Percentiles rank a stretch among this genome's conserved stretches.
Conservation (phyloP, 257 asterid genomes). For the Plectranthus barbatus region DNA sequence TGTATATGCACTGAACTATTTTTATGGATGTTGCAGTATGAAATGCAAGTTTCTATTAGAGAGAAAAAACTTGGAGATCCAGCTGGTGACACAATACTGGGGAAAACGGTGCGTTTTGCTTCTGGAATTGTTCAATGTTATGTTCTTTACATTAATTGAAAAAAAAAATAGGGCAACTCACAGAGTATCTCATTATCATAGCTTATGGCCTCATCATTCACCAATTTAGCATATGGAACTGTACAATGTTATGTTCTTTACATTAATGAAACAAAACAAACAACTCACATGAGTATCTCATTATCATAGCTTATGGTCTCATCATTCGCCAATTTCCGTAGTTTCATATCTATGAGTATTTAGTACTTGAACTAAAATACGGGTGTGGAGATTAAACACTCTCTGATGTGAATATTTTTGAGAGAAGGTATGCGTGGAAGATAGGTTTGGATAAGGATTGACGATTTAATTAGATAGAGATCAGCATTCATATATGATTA, state of each 20-base stretch:
- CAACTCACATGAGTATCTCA: not conserved
- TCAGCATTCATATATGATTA: too few relatives aligned
- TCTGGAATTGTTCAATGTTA: not conserved
- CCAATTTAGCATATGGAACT: too few relatives aligned
- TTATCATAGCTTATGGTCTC: not conserved
- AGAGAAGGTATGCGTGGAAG: too few relatives aligned
- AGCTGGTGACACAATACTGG: constrained; percentile 70
- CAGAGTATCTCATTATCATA: not conserved
- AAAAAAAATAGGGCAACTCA: constrained; percentile 2
- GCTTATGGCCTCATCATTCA: not conserved
- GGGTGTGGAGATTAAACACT: too few relatives aligned
- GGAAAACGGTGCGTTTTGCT: constrained; percentile 56
- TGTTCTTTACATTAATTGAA: not conserved
- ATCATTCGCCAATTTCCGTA: not conserved
- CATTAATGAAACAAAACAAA: not conserved
- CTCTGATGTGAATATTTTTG: too few relatives aligned
- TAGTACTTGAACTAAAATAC: too few relatives aligned
- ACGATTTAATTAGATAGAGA: too few relatives aligned
- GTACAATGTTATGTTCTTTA: not conserved
- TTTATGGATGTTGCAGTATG: constrained; percentile 36
- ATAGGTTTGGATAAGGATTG: too few relatives aligned
- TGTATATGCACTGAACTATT: not conserved
- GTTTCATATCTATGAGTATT: not conserved
- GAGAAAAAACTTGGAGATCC: constrained; percentile 76
- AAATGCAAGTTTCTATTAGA: constrained; percentile 57